phyloP scores from a whole-genome alignment of 306 rosid genomes.

The Malus sieversii region DNA sequence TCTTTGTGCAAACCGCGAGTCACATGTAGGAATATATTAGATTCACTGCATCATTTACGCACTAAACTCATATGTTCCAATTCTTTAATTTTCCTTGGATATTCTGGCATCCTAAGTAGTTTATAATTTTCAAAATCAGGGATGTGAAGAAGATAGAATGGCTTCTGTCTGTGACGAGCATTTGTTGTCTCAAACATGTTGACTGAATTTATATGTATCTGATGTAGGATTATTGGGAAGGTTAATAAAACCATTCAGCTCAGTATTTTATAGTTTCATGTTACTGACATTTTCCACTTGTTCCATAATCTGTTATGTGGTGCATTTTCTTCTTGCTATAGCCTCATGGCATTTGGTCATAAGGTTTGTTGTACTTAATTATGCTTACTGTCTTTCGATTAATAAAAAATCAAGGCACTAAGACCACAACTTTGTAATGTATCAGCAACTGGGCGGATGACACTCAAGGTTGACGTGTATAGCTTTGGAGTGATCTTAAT shows the following conservation, averaged over 20 bases:
- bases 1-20: background rate
- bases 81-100: background rate
- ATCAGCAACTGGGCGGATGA: slow-evolving; percentile 77
- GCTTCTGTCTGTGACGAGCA: background rate
- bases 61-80: background rate
- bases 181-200: background rate
- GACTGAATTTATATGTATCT: background rate
- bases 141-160: background rate
- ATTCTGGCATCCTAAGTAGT: background rate
- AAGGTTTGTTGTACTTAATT: background rate
- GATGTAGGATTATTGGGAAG: background rate
- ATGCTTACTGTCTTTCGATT: background rate
- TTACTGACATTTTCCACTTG: background rate
- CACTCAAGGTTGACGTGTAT: slow-evolving; percentile 74
- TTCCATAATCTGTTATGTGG: background rate
- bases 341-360: background rate
- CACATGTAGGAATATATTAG: background rate
- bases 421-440: slow-evolving; percentile 2
- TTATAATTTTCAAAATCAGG: background rate
- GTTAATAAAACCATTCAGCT: background rate
- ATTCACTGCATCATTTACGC: background rate
- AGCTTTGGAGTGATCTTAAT: slow-evolving; percentile 93
- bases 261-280: background rate
- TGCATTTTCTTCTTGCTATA: background rate
- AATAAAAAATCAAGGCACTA: background rate